phyloP scores from a whole-genome alignment of 2,329 filamentous ascomycete genomes.

The Lasiodiplodia citricola region DNA sequence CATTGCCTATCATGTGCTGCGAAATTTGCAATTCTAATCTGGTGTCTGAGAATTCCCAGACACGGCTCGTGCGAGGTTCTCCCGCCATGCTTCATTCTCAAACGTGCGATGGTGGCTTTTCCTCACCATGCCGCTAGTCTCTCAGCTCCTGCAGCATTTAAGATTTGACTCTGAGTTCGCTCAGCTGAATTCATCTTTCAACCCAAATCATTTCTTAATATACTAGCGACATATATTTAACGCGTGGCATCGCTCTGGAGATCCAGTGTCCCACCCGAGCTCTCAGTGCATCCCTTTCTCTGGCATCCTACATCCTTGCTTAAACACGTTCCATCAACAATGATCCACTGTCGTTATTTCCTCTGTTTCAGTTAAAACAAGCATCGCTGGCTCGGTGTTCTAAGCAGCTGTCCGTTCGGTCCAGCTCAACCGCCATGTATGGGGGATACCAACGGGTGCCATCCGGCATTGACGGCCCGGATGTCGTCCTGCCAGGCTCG shows the following conservation, averaged over 20 bases:
- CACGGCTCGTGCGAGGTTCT: background rate
- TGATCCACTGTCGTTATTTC: background rate
- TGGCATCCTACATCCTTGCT: slow-evolving; percentile 14
- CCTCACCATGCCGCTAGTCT: background rate
- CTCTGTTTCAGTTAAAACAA: background rate
- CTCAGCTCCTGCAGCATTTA: background rate
- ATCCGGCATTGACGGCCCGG: background rate
- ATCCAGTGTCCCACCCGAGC: background rate
- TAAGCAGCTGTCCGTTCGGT: background rate
- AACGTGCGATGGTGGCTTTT: background rate
- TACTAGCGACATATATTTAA: background rate
- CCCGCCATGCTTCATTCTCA: background rate
- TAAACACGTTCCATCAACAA: slow-evolving; percentile 19
- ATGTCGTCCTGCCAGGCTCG: slow-evolving; percentile 8
- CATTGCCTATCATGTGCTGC: background rate
- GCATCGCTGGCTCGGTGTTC: background rate
- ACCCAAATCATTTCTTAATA: no score
- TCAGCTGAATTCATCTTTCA: background rate
- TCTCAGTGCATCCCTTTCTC: slow-evolving; percentile 10
- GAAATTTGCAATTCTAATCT: background rate
- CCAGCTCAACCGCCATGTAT: slow-evolving; percentile 2
- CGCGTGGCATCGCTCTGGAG: background rate
- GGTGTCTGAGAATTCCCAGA: background rate
- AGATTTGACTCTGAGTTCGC: background rate
- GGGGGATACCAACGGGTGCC: slow-evolving; percentile 20